A percentile compares a stretch with the other conserved stretches of the same genome.
phyloP scores from a whole-genome alignment of 305 asterid species.

The Fraxinus albicans region DNA sequence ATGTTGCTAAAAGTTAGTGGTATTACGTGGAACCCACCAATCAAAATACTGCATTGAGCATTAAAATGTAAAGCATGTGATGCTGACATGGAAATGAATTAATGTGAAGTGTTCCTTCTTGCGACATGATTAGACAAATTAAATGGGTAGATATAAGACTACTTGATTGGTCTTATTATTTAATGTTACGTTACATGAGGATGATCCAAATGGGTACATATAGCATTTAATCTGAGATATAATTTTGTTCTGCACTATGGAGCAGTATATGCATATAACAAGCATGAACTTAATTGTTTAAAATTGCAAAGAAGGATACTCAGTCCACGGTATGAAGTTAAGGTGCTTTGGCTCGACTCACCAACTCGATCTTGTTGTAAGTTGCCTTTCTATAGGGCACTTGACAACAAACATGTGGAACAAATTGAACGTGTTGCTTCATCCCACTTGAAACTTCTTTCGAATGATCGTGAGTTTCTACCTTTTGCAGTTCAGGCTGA shows the following conservation, averaged over 20 bases:
- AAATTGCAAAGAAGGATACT: neutral
- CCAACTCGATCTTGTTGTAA: neutral
- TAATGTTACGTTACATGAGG: too few relatives aligned
- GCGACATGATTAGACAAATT: neutral
- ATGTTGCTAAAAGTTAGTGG: slow-evolving; percentile 26
- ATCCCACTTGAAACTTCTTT: neutral
- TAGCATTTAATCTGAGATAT: neutral
- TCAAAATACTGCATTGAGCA: slow-evolving; percentile 1
- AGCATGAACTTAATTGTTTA: neutral
- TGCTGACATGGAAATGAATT: slow-evolving; percentile 39
- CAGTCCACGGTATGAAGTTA: neutral
- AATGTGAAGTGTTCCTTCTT: neutral
- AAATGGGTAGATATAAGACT: neutral
- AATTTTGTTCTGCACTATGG: neutral
- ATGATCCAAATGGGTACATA: neutral
- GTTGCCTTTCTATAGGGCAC: neutral
- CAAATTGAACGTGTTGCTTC: neutral
- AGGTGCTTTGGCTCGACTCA: neutral
- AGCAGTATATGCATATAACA: neutral
- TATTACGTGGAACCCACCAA: slow-evolving; percentile 44
- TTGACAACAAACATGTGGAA: neutral
- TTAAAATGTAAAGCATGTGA: slow-evolving; percentile 8
- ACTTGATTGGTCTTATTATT: neutral
- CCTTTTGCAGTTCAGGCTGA: neutral
- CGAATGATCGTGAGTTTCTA: neutral